These are phyloP conservation scores for Lunularia cruciata DNA, from an alignment of 225 moss, liverwort and hornwort species.

Conservation along the genomic window DNA sequence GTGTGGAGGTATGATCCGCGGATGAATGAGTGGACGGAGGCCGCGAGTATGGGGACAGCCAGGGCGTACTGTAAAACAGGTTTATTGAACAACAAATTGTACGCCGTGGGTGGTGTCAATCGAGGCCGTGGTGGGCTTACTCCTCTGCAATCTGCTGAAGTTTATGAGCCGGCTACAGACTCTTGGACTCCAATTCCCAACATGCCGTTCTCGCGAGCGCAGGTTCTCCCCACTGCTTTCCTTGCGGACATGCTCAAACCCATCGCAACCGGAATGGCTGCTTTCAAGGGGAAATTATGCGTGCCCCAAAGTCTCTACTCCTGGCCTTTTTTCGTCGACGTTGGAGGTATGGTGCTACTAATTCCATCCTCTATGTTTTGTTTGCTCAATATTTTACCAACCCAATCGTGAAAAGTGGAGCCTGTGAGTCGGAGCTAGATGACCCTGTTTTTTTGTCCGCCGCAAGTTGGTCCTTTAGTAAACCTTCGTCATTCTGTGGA, in stretches of 20 bases:
- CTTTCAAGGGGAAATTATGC: conserved; percentile 78
- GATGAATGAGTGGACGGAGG: conserved; percentile 73
- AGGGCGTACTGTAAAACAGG: conserved; percentile 98
- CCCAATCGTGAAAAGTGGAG: too few species aligned
- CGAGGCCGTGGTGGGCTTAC: conserved; percentile 86
- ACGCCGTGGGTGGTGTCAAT: conserved; percentile 92
- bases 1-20: conserved; percentile 94
- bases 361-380: too few species aligned
- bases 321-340: conserved; percentile 98
- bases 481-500: too few species aligned
- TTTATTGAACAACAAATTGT: conserved; percentile 79
- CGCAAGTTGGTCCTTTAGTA: too few species aligned
- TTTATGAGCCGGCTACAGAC: conserved; percentile 75
- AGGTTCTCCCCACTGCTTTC: conserved; percentile 83
- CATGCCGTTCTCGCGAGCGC: conserved; percentile 92
- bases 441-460: too few species aligned
- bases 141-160: conserved; percentile 91
- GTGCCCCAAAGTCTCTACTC: conserved; percentile 95
- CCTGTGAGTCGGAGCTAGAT: too few species aligned
- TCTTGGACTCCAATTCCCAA: conserved; percentile 90
- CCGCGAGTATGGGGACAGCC: conserved; percentile 84
- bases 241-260: conserved; percentile 98
- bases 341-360: conserved; percentile 75
- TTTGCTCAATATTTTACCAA: too few species aligned
- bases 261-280: conserved; percentile 96